Conservation (phyloP, 108 stramenopile genomes). For the Fragilaria crotonensis region DNA sequence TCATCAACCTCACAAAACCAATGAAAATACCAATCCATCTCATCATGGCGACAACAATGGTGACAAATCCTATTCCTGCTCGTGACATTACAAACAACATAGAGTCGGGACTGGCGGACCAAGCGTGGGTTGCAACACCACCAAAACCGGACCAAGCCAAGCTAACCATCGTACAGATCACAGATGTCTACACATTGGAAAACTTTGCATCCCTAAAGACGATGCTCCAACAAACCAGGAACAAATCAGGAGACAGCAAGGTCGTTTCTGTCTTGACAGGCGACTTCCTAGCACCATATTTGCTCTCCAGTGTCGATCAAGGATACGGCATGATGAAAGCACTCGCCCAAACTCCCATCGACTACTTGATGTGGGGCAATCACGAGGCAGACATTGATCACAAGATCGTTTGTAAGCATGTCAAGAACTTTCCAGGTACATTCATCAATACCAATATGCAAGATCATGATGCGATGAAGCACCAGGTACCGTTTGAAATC, state of each 20-base stretch:
- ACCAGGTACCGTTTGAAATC: conserved; percentile 29
- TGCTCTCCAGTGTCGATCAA: conserved; percentile 18
- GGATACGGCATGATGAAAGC: conserved; percentile 48
- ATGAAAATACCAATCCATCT: too few species aligned
- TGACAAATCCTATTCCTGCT: background rate
- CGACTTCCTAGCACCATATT: conserved; percentile 22
- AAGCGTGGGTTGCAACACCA: background rate
- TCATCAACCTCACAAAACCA: too few species aligned
- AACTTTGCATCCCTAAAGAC: conserved; percentile 38
- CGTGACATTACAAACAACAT: background rate
- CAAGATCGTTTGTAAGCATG: too few species aligned
- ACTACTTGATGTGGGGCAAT: conserved; percentile 38
- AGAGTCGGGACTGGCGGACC: background rate
- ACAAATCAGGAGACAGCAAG: too few species aligned
- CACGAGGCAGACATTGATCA: conserved; percentile 46
- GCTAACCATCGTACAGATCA: conserved; percentile 36
- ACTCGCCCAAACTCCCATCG: conserved; percentile 21
- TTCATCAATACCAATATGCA: conserved; percentile 47
- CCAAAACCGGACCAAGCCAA: background rate
- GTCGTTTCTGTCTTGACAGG: conserved; percentile 12
- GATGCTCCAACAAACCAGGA: conserved; percentile 12
- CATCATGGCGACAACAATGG: too few species aligned
- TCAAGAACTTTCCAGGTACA: conserved; percentile 25
- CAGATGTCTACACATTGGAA: conserved; percentile 45
- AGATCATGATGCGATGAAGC: conserved; percentile 39